These are phyloP conservation scores for Pachysolen tannophilus DNA, from an alignment of 805 yeast species.

Conservation along the genomic window DNA sequence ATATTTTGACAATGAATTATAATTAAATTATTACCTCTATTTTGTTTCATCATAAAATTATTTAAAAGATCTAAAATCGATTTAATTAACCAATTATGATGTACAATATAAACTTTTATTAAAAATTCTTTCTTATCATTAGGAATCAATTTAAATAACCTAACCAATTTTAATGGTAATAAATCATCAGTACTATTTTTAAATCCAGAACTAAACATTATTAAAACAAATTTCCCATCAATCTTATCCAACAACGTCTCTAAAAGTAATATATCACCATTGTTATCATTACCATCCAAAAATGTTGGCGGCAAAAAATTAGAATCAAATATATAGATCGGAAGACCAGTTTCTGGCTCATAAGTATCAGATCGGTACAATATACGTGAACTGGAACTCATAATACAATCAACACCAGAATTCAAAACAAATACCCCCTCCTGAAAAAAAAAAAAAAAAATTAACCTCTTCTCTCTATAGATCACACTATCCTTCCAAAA, in stretches of 20 bases:
- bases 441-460: too few relatives aligned
- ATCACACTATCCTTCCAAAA: too few relatives aligned
- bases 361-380: slow-evolving; percentile 51
- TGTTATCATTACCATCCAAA: slow-evolving; percentile 7
- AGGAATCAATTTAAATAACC: slow-evolving; percentile 48
- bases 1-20: slow-evolving; percentile 27
- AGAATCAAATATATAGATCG: slow-evolving; percentile 78
- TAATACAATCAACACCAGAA: too few relatives aligned
- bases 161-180: slow-evolving; percentile 25
- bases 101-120: slow-evolving; percentile 66
- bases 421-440: too few relatives aligned
- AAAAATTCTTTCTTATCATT: slow-evolving; percentile 45
- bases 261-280: slow-evolving; percentile 5
- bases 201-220: slow-evolving; percentile 49
- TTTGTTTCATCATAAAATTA: slow-evolving; percentile 32
- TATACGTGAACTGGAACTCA: slow-evolving; percentile 25
- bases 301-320: slow-evolving; percentile 65
- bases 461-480: too few relatives aligned
- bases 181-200: slow-evolving; percentile 27
- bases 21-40: slow-evolving; percentile 10
- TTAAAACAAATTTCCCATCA: slow-evolving; percentile 3
- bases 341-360: slow-evolving; percentile 63
- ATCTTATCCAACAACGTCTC: slow-evolving; percentile 1
- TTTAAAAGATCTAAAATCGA: slow-evolving; percentile 66
- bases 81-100: slow-evolving; percentile 84